Evolutionary conservation across 345 rosid species (phyloP).

Genomic region (Syzygium aqueum): DNA sequence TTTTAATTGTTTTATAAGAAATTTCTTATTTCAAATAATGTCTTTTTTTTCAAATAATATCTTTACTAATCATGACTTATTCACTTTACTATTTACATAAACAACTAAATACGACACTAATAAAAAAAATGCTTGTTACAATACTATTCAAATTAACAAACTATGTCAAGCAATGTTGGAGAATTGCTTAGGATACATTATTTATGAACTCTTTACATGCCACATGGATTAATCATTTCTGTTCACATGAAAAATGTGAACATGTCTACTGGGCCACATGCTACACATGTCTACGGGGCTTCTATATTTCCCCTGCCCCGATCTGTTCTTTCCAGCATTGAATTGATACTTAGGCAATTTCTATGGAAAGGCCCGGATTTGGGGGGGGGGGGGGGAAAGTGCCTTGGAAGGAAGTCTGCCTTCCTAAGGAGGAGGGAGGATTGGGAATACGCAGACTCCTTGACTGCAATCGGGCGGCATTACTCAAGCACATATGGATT

Average conservation of each 20-base stretch:
- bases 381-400: too few species aligned
- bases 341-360: too few species aligned
- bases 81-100: background rate
- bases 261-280: too few species aligned
- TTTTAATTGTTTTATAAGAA: background rate
- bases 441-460: too few species aligned
- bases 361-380: too few species aligned
- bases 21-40: background rate
- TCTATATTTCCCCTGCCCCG: too few species aligned
- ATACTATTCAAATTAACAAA: background rate
- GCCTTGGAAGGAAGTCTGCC: too few species aligned
- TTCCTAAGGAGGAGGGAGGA: too few species aligned
- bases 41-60: background rate
- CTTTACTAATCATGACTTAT: background rate
- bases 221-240: background rate
- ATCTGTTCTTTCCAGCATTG: too few species aligned
- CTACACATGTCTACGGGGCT: too few species aligned
- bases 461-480: too few species aligned
- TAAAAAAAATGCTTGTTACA: background rate
- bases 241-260: background rate
- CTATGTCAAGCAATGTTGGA: background rate
- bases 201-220: background rate
- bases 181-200: background rate
- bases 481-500: too few species aligned
- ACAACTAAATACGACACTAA: background rate